Evolutionary conservation across 805 yeast species (phyloP).

Genomic region (Lipomyces sp.): DNA sequence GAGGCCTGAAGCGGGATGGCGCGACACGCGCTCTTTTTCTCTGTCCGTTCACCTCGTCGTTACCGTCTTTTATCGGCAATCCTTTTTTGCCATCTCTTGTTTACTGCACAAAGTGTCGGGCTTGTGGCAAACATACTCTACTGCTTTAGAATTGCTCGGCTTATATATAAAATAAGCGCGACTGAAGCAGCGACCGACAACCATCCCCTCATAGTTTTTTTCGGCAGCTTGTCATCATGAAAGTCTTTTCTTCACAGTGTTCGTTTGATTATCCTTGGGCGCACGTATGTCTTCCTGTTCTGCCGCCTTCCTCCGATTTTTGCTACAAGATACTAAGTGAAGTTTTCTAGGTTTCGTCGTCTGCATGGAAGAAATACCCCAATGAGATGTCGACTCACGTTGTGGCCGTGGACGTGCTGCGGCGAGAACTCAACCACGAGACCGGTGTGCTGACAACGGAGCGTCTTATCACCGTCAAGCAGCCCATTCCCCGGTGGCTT

Average conservation of each 20-base stretch:
- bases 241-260: conserved; percentile 68
- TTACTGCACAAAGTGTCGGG: no score
- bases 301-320: background rate
- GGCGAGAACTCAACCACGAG: conserved; percentile 60
- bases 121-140: no score
- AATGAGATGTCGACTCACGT: conserved; percentile 90
- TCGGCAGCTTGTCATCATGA: no score
- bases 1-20: background rate
- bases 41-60: background rate
- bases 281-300: conserved; percentile 61
- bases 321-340: conserved; percentile 40
- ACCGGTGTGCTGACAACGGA: conserved; percentile 68
- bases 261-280: conserved; percentile 86
- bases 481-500: conserved; percentile 82
- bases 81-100: no score
- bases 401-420: conserved; percentile 82
- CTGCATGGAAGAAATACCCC: conserved; percentile 98
- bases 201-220: background rate
- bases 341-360: conserved; percentile 63
- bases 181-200: no score
- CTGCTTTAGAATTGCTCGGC: no score
- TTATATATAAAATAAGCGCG: no score
- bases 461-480: conserved; percentile 83
- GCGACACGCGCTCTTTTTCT: background rate
- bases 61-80: background rate